Evolutionary conservation across 768 basidiomycete genomes (phyloP).

Genomic region (Suillus brevipes): DNA sequence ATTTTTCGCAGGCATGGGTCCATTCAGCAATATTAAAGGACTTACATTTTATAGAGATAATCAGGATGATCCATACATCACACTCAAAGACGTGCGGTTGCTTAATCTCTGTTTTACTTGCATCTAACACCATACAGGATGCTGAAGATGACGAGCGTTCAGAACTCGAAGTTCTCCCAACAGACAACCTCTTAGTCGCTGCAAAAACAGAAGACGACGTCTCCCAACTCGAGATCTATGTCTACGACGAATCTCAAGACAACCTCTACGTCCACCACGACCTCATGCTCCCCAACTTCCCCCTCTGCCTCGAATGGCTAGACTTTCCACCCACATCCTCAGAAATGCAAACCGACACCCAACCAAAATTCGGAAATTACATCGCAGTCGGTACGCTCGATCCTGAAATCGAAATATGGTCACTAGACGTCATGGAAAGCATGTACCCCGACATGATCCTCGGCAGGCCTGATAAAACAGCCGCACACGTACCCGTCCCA

Average conservation of each 20-base stretch:
- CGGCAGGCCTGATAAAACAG: conserved; percentile 83
- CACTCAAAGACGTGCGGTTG: conserved; percentile 79
- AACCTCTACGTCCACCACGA: conserved; percentile 97
- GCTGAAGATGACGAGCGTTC: conserved; percentile 81
- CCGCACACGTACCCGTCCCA: conserved; percentile 74
- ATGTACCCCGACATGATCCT: conserved; percentile 93
- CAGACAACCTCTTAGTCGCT: conserved; percentile 89
- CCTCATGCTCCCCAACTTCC: conserved; percentile 95
- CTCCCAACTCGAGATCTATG: conserved; percentile 92
- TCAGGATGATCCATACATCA: conserved; percentile 95
- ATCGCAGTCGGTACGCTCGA: conserved; percentile 97
- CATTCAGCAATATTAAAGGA: conserved; percentile 95
- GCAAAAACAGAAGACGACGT: conserved; percentile 98
- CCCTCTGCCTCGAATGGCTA: conserved; percentile 98
- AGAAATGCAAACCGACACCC: conserved; percentile 31
- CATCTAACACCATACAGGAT: conserved; percentile 43
- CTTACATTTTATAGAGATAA: conserved; percentile 89
- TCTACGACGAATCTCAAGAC: conserved; percentile 90
- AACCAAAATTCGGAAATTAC: conserved; percentile 69
- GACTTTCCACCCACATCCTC: conserved; percentile 81
- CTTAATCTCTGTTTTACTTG: background rate
- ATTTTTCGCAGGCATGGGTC: conserved; percentile 54
- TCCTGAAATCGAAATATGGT: conserved; percentile 99
- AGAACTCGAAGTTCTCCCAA: conserved; percentile 85
- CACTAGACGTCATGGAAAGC: conserved; percentile 87